A percentile compares a stretch with the other conserved stretches of the same genome.
phyloP scores from a whole-genome alignment of 805 yeast genomes.

The Vanderwaltozyma tropicalis region DNA sequence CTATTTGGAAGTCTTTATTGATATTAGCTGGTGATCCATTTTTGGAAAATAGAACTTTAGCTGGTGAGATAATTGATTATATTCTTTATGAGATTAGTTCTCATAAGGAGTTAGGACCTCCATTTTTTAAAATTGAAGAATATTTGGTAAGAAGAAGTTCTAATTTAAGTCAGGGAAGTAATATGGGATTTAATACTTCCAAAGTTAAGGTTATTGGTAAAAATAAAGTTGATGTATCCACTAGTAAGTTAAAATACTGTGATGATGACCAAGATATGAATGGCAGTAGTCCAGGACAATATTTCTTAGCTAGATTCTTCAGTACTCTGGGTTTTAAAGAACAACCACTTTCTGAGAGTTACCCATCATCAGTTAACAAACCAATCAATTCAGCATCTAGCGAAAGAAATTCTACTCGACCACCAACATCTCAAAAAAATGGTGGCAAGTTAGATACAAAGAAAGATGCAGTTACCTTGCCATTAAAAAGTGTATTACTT shows the following conservation, averaged over 20 bases:
- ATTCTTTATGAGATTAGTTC: slow-evolving; percentile 46
- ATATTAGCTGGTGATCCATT: slow-evolving; percentile 83
- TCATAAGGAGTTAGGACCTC: slow-evolving; percentile 48
- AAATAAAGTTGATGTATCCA: not conserved
- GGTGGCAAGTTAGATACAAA: not conserved
- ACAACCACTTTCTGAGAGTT: not conserved
- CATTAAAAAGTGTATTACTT: slow-evolving; percentile 52
- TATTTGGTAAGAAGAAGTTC: slow-evolving; percentile 42
- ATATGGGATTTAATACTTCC: slow-evolving; percentile 9
- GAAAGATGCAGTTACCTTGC: slow-evolving; percentile 28
- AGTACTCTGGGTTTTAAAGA: slow-evolving; percentile 43
- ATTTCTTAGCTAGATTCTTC: slow-evolving; percentile 1
- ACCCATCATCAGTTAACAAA: not conserved
- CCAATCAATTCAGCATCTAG: not conserved
- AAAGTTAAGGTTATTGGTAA: slow-evolving; percentile 25
- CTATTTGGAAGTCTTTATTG: slow-evolving; percentile 78
- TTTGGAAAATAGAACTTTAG: slow-evolving; percentile 60
- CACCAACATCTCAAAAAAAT: too few relatives aligned
- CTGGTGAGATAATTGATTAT: slow-evolving; percentile 66
- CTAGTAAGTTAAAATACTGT: not conserved
- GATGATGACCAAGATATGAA: not conserved
- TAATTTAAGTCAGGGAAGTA: slow-evolving; percentile 8
- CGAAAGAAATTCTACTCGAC: too few relatives aligned
- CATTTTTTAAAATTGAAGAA: slow-evolving; percentile 57
- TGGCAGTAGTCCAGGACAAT: not conserved